Evolutionary conservation across 139 green algal species (phyloP), one percentile per base, ranked within the genome.

Genomic region (Chlorella sorokiniana): DNA sequence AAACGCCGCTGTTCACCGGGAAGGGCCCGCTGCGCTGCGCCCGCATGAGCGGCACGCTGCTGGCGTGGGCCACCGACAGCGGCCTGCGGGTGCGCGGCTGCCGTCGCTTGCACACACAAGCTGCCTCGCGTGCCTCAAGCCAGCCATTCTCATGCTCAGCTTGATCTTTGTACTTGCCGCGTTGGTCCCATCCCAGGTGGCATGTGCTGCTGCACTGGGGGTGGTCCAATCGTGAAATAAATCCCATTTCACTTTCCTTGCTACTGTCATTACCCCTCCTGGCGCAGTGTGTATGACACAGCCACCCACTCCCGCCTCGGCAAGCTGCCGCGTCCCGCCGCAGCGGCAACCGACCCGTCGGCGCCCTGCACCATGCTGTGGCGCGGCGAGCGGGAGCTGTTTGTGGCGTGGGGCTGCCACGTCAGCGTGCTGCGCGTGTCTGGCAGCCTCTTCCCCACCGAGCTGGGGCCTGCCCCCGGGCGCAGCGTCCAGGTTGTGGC

Each of bases 1-100:
- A 98, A 82, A 89, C 86, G 22, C 79, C 93, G 16, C 81, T 99
- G 51, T 90, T 95, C 40, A 72, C 86, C 52, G 96, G 92, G 0
- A 92, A 93, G 86, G 90, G 91, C 5, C 67, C 88, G 11, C 85
- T 98, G 18, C 85, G 85, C 29, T 78, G 83, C 20, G 84, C 94
- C 7, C 79, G 80, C 18, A 98, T 95, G 96, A 81, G 84, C 29
- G 90, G 88, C 22, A 82, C 74, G 5, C 78, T 98, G 25, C 83
- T 99, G 16, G 95, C 97, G 0, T 99, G 96, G 96, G 91, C 92
- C 9, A 97, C 91, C 41, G 89, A 95, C 69, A 75, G 79, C 11
- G 89, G 89, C 1, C 85, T 97, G 35, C 68, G 78, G 76, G 65
- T 56, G 9, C 10, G 8, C 0, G 27, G 23, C 5, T 44, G n/a